Conservation (phyloP, 495 filamentous ascomycete genomes). For the Aspergillus nidulans region DNA sequence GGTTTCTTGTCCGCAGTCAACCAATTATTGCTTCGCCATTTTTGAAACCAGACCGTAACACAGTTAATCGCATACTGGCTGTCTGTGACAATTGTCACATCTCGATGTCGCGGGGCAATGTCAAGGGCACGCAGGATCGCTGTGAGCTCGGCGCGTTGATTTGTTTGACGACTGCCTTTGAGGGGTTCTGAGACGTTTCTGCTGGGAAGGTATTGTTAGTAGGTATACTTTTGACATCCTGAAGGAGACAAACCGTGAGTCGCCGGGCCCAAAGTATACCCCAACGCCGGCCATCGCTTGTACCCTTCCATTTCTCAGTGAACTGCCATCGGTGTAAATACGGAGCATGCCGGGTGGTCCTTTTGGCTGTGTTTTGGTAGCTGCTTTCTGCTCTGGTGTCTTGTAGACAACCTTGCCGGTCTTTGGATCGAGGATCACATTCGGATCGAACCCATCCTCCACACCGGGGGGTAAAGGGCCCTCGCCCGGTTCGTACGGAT, state of each 20-base stretch:
- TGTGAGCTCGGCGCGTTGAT: constrained; percentile 90
- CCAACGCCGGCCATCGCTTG: constrained; percentile 78
- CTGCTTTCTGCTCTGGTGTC: constrained; percentile 41
- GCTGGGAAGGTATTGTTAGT: constrained; percentile 29
- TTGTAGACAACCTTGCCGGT: constrained; percentile 60
- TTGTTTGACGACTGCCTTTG: constrained; percentile 72
- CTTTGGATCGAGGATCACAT: constrained; percentile 49
- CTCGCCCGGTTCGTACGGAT: constrained; percentile 47
- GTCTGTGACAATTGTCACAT: constrained; percentile 73
- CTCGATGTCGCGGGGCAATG: constrained; percentile 58
- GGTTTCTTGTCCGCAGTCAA: constrained; percentile 59
- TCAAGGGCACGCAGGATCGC: constrained; percentile 82
- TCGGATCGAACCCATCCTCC: constrained; percentile 61
- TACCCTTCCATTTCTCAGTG: constrained; percentile 67
- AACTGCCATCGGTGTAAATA: constrained; percentile 89
- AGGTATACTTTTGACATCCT: constrained; percentile 4
- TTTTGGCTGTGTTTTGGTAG: constrained; percentile 38
- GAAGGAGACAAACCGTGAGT: constrained; percentile 55
- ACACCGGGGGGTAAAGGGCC: constrained; percentile 51
- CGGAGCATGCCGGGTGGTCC: constrained; percentile 51
- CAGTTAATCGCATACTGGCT: constrained; percentile 87
- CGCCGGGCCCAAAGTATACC: constrained; percentile 75
- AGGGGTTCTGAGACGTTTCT: constrained; percentile 87
- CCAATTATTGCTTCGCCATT: constrained; percentile 81
- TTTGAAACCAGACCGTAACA: constrained; percentile 76